phyloP scores from a whole-genome alignment of 1,284 basidiomycete species.

The Ustilago shanxiensis region DNA sequence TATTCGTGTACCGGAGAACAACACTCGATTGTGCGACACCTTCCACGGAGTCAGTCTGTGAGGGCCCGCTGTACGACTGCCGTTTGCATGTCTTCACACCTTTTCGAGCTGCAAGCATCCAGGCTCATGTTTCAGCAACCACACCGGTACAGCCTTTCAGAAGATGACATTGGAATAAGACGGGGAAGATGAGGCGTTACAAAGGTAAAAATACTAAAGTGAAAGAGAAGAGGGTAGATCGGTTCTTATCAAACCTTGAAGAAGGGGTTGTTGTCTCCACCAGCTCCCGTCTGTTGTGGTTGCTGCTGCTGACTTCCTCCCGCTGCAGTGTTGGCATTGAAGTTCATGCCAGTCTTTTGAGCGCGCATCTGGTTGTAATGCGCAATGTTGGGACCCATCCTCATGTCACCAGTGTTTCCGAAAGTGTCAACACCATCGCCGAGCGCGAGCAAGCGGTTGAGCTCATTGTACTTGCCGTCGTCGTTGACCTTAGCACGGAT shows the following conservation, averaged over 20 bases:
- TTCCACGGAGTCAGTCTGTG: background rate
- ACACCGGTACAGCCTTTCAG: background rate
- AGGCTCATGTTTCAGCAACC: background rate
- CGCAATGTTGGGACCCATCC: slow-evolving; percentile 59
- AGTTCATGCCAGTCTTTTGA: slow-evolving; percentile 55
- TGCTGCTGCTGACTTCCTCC: slow-evolving; percentile 9
- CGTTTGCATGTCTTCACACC: background rate
- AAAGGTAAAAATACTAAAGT: background rate
- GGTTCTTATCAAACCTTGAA: slow-evolving; percentile 47
- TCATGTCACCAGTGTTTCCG: slow-evolving; percentile 68
- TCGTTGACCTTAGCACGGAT: slow-evolving; percentile 47
- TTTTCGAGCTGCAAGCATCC: background rate
- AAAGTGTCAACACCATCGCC: slow-evolving; percentile 69
- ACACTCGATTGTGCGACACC: background rate
- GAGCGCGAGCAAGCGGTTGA: slow-evolving; percentile 65
- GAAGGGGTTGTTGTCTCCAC: slow-evolving; percentile 56
- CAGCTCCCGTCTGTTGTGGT: slow-evolving; percentile 19
- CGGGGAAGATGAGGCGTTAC: background rate
- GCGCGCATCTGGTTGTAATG: slow-evolving; percentile 50
- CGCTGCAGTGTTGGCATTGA: slow-evolving; percentile 31
- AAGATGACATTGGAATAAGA: slow-evolving; percentile 6
- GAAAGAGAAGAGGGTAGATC: background rate
- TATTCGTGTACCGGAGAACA: background rate
- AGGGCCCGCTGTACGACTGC: background rate
- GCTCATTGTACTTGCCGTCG: slow-evolving; percentile 58